phyloP scores from a whole-genome alignment of 257 asterid genomes.

The Thymus quinquecostatus region DNA sequence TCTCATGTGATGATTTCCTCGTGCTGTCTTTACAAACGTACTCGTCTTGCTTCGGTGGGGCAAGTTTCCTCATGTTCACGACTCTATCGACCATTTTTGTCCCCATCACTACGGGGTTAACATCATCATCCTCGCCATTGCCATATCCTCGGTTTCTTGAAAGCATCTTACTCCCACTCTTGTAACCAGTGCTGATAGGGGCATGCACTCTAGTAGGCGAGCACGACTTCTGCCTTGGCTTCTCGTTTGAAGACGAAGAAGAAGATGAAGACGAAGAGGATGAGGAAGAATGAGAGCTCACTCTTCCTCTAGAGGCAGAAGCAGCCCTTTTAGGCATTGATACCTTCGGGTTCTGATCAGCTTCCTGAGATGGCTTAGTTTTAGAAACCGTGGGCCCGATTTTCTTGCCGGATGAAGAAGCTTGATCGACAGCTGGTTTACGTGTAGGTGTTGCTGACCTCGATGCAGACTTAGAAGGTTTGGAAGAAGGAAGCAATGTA shows the following conservation, averaged over 20 bases:
- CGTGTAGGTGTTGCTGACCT: slow-evolving; percentile 68
- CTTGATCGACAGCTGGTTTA: slow-evolving; percentile 38
- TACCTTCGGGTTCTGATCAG: slow-evolving; percentile 36
- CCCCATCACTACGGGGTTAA: slow-evolving; percentile 78
- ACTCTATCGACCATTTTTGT: slow-evolving; percentile 88
- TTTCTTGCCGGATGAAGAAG: slow-evolving; percentile 40
- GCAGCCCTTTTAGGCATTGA: slow-evolving; percentile 60
- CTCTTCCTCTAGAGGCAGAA: slow-evolving; percentile 68
- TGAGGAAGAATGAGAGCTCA: slow-evolving; percentile 35
- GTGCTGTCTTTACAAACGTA: slow-evolving; percentile 37
- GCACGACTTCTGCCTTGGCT: slow-evolving; percentile 60
- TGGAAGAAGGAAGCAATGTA: slow-evolving; percentile 50
- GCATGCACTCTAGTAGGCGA: slow-evolving; percentile 60
- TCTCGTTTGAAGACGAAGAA: slow-evolving; percentile 40
- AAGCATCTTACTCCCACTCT: slow-evolving; percentile 37
- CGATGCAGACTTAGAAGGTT: slow-evolving; percentile 35
- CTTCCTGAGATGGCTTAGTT: slow-evolving; percentile 54
- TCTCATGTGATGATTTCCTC: slow-evolving; percentile 55
- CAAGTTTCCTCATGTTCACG: slow-evolving; percentile 89
- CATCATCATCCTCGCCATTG: slow-evolving; percentile 48
- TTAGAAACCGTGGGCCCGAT: slow-evolving; percentile 34
- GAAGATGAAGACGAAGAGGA: slow-evolving; percentile 23
- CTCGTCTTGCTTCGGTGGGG: slow-evolving; percentile 74
- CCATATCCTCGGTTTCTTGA: slow-evolving; percentile 54
- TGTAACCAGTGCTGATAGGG: slow-evolving; percentile 30